These are phyloP conservation scores for Salix koriyanagi DNA, from an alignment of 345 rosid species.

Conservation along the genomic window DNA sequence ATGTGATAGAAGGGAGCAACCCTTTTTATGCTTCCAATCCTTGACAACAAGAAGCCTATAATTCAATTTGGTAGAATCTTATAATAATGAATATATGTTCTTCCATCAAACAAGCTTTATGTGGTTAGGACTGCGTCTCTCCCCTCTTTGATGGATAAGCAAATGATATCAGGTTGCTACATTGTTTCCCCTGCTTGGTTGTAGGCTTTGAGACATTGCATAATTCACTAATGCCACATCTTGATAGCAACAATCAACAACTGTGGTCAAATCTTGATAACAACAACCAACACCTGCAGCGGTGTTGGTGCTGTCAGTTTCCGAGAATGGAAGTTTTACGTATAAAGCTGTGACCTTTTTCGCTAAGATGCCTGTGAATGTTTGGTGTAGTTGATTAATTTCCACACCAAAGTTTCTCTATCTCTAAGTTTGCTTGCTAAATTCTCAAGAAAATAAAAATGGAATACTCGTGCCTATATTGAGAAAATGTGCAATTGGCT, in stretches of 20 bases:
- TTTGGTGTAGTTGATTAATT: neutral
- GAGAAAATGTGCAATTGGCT: conserved; percentile 3
- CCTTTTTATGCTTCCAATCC: neutral
- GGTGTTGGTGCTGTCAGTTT: neutral
- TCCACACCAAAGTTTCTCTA: too few relatives aligned
- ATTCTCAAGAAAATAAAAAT: neutral
- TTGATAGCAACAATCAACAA: neutral
- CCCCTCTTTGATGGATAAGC: neutral
- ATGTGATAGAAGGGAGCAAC: neutral
- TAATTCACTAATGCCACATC: neutral
- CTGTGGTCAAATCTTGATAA: neutral
- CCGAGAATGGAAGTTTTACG: neutral
- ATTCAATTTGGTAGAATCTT: neutral
- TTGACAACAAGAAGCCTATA: neutral
- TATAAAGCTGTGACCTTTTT: neutral
- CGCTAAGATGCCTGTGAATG: neutral
- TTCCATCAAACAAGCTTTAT: neutral
- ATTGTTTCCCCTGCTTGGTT: neutral
- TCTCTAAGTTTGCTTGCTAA: neutral
- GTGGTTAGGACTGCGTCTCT: too few relatives aligned
- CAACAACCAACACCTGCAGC: neutral
- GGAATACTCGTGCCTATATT: neutral
- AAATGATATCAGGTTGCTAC: neutral
- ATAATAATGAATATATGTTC: neutral
- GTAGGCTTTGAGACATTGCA: neutral